These are phyloP conservation scores for Zygotorulaspora sp. DNA, from an alignment of 805 yeast species.

Conservation along the genomic window DNA sequence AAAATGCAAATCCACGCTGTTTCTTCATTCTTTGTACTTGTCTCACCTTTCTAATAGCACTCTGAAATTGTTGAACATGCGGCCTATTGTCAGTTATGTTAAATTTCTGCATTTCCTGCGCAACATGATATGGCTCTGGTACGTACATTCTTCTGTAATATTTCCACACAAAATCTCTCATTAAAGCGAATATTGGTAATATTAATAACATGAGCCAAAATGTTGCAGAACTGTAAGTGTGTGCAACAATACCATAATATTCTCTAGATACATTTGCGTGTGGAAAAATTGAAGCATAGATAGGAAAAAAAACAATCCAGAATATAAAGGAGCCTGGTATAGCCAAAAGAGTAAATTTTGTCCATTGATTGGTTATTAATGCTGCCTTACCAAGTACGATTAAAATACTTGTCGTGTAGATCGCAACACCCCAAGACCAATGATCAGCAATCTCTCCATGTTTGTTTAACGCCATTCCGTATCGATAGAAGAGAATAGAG, in stretches of 20 bases:
- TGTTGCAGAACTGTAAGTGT: conserved; percentile 67
- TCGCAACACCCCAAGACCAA: conserved; percentile 93
- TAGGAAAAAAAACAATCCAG: conserved; percentile 85
- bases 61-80: conserved; percentile 94
- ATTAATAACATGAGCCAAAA: conserved; percentile 83
- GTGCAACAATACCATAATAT: conserved; percentile 71
- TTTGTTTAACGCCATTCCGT: conserved; percentile 55
- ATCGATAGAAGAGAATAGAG: conserved; percentile 59
- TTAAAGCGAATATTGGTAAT: conserved; percentile 68
- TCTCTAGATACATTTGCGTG: conserved; percentile 74
- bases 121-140: conserved; percentile 91
- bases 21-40: conserved; percentile 98
- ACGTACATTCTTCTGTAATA: conserved; percentile 86
- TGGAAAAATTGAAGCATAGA: conserved; percentile 84
- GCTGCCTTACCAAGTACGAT: conserved; percentile 96
- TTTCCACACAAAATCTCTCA: conserved; percentile 91
- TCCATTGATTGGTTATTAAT: conserved; percentile 87
- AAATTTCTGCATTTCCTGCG: conserved; percentile 94
- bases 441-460: conserved; percentile 74
- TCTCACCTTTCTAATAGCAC: conserved; percentile 93
- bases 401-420: conserved; percentile 79
- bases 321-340: conserved; percentile 88
- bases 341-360: conserved; percentile 83
- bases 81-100: conserved; percentile 92
- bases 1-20: conserved; percentile 97